phyloP scores from a whole-genome alignment of 768 basidiomycete species.

The Pulveroboletus sp. region DNA sequence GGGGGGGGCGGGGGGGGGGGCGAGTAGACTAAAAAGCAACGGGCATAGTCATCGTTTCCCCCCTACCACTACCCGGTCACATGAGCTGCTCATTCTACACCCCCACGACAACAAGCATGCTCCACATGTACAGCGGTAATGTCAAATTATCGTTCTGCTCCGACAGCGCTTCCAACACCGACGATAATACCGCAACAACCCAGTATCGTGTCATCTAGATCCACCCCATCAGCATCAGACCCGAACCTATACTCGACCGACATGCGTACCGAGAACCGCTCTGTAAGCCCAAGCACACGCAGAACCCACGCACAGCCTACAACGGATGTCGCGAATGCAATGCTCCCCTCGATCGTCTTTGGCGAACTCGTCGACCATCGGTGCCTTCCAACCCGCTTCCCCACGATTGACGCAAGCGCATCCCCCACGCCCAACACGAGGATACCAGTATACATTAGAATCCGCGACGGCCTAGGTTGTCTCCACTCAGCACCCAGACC shows the following conservation, averaged over 20 bases:
- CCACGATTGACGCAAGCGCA: slow-evolving; percentile 89
- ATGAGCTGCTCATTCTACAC: slow-evolving; percentile 19
- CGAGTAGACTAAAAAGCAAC: background rate
- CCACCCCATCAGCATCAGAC: slow-evolving; percentile 16
- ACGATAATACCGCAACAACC: slow-evolving; percentile 56
- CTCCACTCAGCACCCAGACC: slow-evolving; percentile 3
- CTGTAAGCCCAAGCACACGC: slow-evolving; percentile 63
- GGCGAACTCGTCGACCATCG: slow-evolving; percentile 80
- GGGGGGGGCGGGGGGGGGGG: slow-evolving; percentile 31
- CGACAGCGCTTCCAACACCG: slow-evolving; percentile 83
- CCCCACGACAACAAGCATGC: slow-evolving; percentile 63
- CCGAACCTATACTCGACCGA: background rate
- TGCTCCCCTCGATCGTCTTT: slow-evolving; percentile 90
- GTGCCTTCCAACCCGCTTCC: slow-evolving; percentile 73
- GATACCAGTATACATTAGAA: slow-evolving; percentile 77
- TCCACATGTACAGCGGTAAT: slow-evolving; percentile 95
- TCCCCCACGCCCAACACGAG: slow-evolving; percentile 90
- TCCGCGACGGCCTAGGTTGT: slow-evolving; percentile 38
- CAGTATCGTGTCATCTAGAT: slow-evolving; percentile 63
- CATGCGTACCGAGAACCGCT: slow-evolving; percentile 69
- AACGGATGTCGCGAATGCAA: slow-evolving; percentile 74
- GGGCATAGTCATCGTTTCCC: slow-evolving; percentile 6
- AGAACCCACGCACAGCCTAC: slow-evolving; percentile 65
- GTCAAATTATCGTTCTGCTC: slow-evolving; percentile 98
- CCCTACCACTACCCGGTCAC: slow-evolving; percentile 23